Conservation (phyloP, 2,329 filamentous ascomycete species). For the Colletotrichum karsti region DNA sequence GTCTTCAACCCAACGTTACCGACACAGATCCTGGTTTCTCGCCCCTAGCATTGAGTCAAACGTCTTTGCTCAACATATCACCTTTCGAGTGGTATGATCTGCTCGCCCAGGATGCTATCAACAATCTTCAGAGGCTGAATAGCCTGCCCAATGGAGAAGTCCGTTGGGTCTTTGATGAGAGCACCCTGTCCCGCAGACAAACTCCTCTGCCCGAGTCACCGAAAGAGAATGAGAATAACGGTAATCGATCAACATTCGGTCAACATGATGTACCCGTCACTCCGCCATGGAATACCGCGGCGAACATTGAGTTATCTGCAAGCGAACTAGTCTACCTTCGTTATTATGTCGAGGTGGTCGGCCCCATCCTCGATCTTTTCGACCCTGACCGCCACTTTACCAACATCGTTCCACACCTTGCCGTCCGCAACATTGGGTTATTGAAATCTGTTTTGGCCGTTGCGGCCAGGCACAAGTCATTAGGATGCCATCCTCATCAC, state of each 20-base stretch:
- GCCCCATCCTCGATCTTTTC: conserved; percentile 29
- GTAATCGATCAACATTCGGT: neutral
- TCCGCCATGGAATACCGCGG: conserved; percentile 11
- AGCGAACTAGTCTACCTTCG: conserved; percentile 11
- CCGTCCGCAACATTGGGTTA: conserved; percentile 22
- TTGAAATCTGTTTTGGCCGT: conserved; percentile 29
- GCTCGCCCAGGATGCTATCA: conserved; percentile 21
- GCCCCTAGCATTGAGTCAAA: conserved; percentile 9
- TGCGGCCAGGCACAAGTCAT: conserved; percentile 20
- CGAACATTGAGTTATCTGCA: conserved; percentile 5
- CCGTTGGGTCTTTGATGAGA: conserved; percentile 18
- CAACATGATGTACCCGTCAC: neutral
- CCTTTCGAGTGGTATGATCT: conserved; percentile 26
- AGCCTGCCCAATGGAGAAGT: neutral
- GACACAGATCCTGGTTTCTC: conserved; percentile 14
- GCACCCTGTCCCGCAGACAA: conserved; percentile 15
- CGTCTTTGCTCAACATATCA: conserved; percentile 19
- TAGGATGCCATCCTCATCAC: neutral
- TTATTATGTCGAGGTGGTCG: conserved; percentile 26
- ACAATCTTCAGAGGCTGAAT: conserved; percentile 14
- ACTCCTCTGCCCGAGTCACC: conserved; percentile 14
- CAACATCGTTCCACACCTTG: conserved; percentile 28
- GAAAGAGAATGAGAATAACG: neutral
- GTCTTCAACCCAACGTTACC: neutral
- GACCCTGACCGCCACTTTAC: conserved; percentile 27